Base-by-base conservation (phyloP, 345 rosid species). In the Punica granatum region DNA sequence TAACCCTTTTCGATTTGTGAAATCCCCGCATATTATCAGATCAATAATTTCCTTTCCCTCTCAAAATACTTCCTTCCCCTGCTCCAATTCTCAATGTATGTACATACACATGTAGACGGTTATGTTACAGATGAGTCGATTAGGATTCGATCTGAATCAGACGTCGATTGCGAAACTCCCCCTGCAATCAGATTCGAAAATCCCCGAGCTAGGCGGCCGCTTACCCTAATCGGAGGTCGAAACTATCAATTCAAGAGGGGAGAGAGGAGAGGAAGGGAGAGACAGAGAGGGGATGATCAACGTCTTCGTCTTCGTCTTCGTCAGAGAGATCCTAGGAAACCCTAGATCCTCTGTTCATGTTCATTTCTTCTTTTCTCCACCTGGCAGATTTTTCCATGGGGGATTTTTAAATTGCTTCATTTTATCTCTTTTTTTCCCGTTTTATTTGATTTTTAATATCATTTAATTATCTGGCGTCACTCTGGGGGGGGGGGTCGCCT, bases 1-100 rank as follows among this genome's bases (percentile, higher is more conserved):
- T 76, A 65, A 93, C 82, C 78, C 92, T 81, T 86, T 88, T 92
- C 74, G 88, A 85, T 90, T 88, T 89, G 80, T 72, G 80, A 82
- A 76, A 76, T 79, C 90, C 83, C 77, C 88, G 75, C 98, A 92
- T 90, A 75, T 76, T 89, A 75, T 80, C 89, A 82, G 76, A 70
- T 69, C 60, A 69, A 74, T 34, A 66, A 69, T 51, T 34, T 32
- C 43, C 32, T 34, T 41, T 2, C 6, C 26, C n/a, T n/a, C n/a
- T n/a, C 51, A 71, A 67, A 67, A 35, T 56, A 65, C 68, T 51
- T 66, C 51, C 48, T 67, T 36, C 65, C 72, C 70, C 72, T 62
- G 63, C 81, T 77, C 66, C 73, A 75, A 77, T 75, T 76, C 72
- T 67, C 65, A 65, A 65, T 66, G 66, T 63, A 51, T 42, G n/a